Evolutionary conservation across 139 green algal species (phyloP).

Genomic region (Coelastrella sp.): DNA sequence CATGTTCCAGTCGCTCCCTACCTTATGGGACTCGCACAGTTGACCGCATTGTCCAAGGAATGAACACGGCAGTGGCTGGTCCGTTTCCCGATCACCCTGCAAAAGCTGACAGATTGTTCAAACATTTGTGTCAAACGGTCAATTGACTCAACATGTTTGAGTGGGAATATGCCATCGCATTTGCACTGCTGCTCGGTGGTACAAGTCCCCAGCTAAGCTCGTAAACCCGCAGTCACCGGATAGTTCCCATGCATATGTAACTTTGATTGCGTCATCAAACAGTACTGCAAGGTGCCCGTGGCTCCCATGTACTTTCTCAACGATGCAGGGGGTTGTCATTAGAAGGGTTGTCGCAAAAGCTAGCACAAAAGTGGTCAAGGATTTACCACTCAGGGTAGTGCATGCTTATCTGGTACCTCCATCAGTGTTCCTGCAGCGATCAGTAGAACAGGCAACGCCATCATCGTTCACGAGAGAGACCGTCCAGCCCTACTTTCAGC

Average conservation of each 20-base stretch:
- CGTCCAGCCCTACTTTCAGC: not conserved
- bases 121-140: not conserved
- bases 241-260: too few relatives aligned
- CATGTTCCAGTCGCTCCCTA: too few relatives aligned
- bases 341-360: not conserved
- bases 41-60: not conserved
- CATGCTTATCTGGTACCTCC: not conserved
- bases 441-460: not conserved
- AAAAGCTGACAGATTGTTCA: not conserved
- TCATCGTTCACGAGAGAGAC: not conserved
- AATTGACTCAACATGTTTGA: not conserved
- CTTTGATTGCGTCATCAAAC: not conserved
- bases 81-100: not conserved
- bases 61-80: not conserved
- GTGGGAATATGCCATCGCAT: not conserved
- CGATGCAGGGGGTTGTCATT: constrained; percentile 1
- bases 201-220: too few relatives aligned
- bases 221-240: too few relatives aligned
- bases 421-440: not conserved
- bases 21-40: not conserved
- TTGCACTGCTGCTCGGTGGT: not conserved
- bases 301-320: not conserved
- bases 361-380: not conserved
- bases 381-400: not conserved
- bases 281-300: not conserved